Conservation (phyloP, 2,329 filamentous ascomycete genomes). For the Cladophialophora carrionii region DNA sequence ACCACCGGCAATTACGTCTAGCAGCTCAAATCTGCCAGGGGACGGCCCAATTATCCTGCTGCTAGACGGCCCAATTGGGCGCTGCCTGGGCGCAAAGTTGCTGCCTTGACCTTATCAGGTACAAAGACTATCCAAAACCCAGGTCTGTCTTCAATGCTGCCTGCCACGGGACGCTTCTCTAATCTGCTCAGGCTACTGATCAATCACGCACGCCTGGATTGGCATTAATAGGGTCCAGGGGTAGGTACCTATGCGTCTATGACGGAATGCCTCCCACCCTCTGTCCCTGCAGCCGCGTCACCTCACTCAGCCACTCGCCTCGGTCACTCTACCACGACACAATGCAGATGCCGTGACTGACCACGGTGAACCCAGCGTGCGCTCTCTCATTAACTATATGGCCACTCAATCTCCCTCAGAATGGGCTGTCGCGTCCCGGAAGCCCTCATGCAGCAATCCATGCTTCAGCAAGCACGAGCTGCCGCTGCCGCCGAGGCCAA, state of each 20-base stretch:
- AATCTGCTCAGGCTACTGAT: too few relatives aligned
- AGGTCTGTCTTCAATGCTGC: too few relatives aligned
- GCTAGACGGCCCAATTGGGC: too few relatives aligned
- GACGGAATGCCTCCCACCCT: constrained; percentile 4
- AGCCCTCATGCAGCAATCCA: constrained; percentile 39
- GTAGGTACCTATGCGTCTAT: too few relatives aligned
- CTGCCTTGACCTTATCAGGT: too few relatives aligned
- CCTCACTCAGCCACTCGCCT: constrained; percentile 11
- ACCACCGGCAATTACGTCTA: neutral
- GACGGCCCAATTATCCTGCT: too few relatives aligned
- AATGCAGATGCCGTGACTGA: constrained; percentile 5
- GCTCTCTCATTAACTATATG: constrained; percentile 35
- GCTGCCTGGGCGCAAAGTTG: too few relatives aligned
- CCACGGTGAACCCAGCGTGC: constrained; percentile 5
- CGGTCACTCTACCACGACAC: neutral
- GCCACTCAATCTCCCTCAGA: constrained; percentile 34
- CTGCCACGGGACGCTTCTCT: too few relatives aligned
- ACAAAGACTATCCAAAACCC: too few relatives aligned
- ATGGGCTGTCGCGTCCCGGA: constrained; percentile 30
- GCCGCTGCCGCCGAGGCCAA: constrained; percentile 38
- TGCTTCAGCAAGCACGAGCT: constrained; percentile 42
- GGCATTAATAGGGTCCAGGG: too few relatives aligned
- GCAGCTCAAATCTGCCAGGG: too few relatives aligned
- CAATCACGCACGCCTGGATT: too few relatives aligned
- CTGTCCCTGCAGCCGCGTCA: constrained; percentile 12